These are phyloP conservation scores for Talaromyces trachyspermus DNA, from an alignment of 495 filamentous ascomycete genomes.

Conservation along the genomic window DNA sequence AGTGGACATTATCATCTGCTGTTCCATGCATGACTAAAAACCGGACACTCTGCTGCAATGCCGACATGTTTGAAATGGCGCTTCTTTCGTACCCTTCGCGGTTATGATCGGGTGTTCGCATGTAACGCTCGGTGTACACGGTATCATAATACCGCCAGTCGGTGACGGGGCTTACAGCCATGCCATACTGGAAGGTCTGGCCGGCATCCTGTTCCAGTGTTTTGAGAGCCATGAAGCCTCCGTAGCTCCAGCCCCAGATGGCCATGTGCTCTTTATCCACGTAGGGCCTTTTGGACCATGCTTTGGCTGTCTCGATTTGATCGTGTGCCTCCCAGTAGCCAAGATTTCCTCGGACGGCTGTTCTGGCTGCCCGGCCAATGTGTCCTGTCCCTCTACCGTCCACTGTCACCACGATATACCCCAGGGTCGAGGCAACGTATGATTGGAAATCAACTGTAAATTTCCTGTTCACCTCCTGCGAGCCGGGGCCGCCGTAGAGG, in stretches of 20 bases:
- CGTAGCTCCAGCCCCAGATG: slow-evolving; percentile 98
- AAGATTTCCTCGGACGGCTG: slow-evolving; percentile 73
- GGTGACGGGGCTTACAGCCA: slow-evolving; percentile 96
- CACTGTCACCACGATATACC: slow-evolving; percentile 94
- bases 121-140: slow-evolving; percentile 93
- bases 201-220: slow-evolving; percentile 87
- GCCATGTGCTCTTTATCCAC: slow-evolving; percentile 75
- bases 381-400: slow-evolving; percentile 91
- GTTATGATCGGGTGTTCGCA: slow-evolving; percentile 86
- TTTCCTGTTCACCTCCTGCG: slow-evolving; percentile 73
- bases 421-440: slow-evolving; percentile 75
- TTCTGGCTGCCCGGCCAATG: slow-evolving; percentile 76
- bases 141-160: slow-evolving; percentile 96
- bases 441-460: slow-evolving; percentile 87
- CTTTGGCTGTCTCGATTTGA: slow-evolving; percentile 85
- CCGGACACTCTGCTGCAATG: slow-evolving; percentile 64
- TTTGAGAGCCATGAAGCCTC: slow-evolving; percentile 96
- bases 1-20: slow-evolving; percentile 93
- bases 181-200: slow-evolving; percentile 85
- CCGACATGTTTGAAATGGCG: slow-evolving; percentile 61
- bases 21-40: slow-evolving; percentile 94
- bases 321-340: slow-evolving; percentile 81
- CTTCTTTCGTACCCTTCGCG: slow-evolving; percentile 66
- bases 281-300: slow-evolving; percentile 76
- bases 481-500: slow-evolving; percentile 86